These are phyloP conservation scores for Larix kaempferi DNA, from an alignment of 75 land plant genomes.

Conservation along the genomic window DNA sequence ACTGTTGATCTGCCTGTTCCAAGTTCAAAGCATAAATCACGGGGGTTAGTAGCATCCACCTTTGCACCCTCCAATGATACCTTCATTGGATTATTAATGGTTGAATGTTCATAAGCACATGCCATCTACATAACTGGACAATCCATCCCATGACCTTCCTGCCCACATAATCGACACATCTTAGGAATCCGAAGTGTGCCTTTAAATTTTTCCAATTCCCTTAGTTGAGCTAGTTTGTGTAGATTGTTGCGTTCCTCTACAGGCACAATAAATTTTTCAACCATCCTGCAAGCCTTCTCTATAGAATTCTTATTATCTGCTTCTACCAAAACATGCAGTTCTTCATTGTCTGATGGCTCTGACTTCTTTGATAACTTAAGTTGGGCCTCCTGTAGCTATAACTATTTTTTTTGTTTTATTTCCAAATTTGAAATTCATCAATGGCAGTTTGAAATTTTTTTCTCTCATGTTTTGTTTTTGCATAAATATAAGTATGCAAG, in stretches of 20 bases:
- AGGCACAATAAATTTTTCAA: slow-evolving; percentile 45
- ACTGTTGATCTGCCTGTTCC: no score
- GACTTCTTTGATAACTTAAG: no score
- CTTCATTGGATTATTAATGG: no score
- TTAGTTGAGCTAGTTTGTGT: slow-evolving; percentile 26
- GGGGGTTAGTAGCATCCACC: neutral
- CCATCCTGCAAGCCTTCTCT: slow-evolving; percentile 41
- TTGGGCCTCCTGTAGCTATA: no score
- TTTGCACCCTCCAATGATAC: neutral
- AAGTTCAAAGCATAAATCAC: neutral
- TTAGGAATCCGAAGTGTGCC: slow-evolving; percentile 10
- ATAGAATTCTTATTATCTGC: slow-evolving; percentile 38
- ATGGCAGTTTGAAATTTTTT: no score
- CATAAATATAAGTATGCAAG: no score
- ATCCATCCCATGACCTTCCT: slow-evolving; percentile 12
- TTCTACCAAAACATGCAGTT: slow-evolving; percentile 47
- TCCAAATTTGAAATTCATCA: no score
- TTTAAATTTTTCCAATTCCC: slow-evolving; percentile 28
- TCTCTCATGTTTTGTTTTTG: no score
- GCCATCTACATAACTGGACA: slow-evolving; percentile 1
- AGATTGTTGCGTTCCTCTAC: slow-evolving; percentile 19
- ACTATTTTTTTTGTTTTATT: no score
- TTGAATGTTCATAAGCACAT: no score
- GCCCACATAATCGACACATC: slow-evolving; percentile 7
- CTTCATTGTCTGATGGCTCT: slow-evolving; percentile 29